Conservation (phyloP, 495 filamentous ascomycete genomes). For the Letharia lupina region DNA sequence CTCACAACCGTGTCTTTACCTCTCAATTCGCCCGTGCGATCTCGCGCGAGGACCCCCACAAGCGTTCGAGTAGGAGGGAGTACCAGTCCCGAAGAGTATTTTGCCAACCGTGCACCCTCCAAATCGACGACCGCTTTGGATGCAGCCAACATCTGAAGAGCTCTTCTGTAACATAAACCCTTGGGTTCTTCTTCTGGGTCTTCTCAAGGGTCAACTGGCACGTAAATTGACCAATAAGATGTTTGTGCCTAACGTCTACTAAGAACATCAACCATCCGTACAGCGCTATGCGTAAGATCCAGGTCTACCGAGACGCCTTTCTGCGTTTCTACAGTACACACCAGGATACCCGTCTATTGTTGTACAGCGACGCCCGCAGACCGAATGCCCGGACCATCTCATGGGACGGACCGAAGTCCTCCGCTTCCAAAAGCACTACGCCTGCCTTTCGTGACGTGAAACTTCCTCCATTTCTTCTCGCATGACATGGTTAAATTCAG, state of each 20-base stretch:
- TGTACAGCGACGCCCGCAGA: not conserved
- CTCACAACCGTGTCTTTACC: conserved; percentile 8
- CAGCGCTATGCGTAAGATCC: not conserved
- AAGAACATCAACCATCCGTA: not conserved
- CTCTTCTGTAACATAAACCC: conserved; percentile 15
- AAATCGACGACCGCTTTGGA: conserved; percentile 21
- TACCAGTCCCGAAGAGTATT: conserved; percentile 21
- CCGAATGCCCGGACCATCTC: conserved; percentile 1
- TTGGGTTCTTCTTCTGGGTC: conserved; percentile 17
- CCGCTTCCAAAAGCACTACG: conserved; percentile 4
- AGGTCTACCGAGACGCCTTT: not conserved
- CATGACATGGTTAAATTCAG: conserved; percentile 80
- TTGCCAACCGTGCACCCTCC: conserved; percentile 13
- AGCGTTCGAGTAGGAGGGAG: not conserved
- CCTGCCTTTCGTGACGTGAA: conserved; percentile 33
- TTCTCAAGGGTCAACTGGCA: conserved; percentile 16
- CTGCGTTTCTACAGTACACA: not conserved
- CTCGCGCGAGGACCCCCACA: conserved; percentile 14
- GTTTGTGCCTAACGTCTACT: not conserved
- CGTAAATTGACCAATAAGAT: not conserved
- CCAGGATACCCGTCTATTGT: not conserved
- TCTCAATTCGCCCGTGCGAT: conserved; percentile 10
- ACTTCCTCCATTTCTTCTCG: conserved; percentile 73
- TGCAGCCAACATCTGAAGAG: conserved; percentile 21
- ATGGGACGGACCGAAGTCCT: not conserved